phyloP scores from a whole-genome alignment of 805 yeast genomes.

The Candida vaughaniae region DNA sequence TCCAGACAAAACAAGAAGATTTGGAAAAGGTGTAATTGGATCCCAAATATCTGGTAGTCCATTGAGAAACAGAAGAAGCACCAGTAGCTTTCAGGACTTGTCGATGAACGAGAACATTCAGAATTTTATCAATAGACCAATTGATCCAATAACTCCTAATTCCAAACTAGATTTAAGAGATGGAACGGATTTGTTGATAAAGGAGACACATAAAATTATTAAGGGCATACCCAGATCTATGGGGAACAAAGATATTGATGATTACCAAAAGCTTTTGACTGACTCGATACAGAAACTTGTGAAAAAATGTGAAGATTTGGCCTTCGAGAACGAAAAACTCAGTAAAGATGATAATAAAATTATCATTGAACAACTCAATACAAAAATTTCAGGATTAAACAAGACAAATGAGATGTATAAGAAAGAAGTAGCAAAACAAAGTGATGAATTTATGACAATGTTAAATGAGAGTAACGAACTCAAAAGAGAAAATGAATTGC shows the following conservation, averaged over 20 bases:
- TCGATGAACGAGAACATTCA: slow-evolving; percentile 6
- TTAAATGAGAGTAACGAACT: slow-evolving; percentile 21
- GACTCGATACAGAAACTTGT: slow-evolving; percentile 28
- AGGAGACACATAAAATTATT: slow-evolving; percentile 29
- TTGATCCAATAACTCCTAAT: neutral
- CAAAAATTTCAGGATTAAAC: slow-evolving; percentile 13
- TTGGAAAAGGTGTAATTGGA: neutral
- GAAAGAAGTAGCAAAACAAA: slow-evolving; percentile 11
- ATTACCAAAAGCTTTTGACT: slow-evolving; percentile 24
- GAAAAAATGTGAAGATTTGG: slow-evolving; percentile 10
- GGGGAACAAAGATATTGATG: slow-evolving; percentile 23
- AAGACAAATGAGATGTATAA: slow-evolving; percentile 10
- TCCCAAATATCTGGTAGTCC: slow-evolving; percentile 6
- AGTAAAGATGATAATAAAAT: slow-evolving; percentile 10
- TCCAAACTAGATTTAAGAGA: neutral
- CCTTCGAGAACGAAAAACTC: slow-evolving; percentile 7
- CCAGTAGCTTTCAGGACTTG: slow-evolving; percentile 1
- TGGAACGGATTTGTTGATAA: slow-evolving; percentile 20
- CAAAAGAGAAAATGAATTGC: slow-evolving; percentile 26
- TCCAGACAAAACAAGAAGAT: neutral
- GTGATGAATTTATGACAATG: slow-evolving; percentile 14
- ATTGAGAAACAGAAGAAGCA: slow-evolving; percentile 2
- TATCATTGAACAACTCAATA: slow-evolving; percentile 13
- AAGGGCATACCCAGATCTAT: slow-evolving; percentile 21
- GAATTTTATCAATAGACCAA: slow-evolving; percentile 2